These are phyloP conservation scores for Phytopythium sindhum DNA, from an alignment of 352 stramenopile species.

Conservation along the genomic window DNA sequence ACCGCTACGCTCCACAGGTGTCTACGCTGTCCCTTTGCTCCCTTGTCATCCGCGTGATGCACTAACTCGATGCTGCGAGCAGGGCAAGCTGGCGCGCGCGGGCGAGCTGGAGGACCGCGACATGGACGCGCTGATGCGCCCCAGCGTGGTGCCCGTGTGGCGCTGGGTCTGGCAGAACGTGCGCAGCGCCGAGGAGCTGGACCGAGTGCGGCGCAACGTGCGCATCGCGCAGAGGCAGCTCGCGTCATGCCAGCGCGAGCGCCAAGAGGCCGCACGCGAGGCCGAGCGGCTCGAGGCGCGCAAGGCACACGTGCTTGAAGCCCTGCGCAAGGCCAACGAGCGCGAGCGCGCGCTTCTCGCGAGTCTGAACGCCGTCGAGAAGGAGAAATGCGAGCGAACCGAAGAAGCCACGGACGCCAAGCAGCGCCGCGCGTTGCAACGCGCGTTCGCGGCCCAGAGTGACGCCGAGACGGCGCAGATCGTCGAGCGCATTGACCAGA, in stretches of 20 bases:
- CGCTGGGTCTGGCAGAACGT: slow-evolving; percentile 37
- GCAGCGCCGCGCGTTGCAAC: slow-evolving; percentile 31
- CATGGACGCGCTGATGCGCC: slow-evolving; percentile 38
- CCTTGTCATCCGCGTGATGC: background rate
- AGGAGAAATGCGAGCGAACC: slow-evolving; percentile 12
- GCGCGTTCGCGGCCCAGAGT: slow-evolving; percentile 22
- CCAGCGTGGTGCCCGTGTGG: slow-evolving; percentile 29
- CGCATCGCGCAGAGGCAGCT: slow-evolving; percentile 22
- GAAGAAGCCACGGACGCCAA: slow-evolving; percentile 10
- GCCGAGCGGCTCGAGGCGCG: slow-evolving; percentile 16
- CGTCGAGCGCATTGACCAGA: background rate
- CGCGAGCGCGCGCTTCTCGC: slow-evolving; percentile 21
- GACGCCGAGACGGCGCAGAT: background rate
- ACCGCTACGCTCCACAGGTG: slow-evolving; percentile 39
- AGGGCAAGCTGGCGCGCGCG: slow-evolving; percentile 31
- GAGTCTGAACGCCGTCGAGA: slow-evolving; percentile 24
- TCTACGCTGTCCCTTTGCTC: background rate
- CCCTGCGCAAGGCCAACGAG: slow-evolving; percentile 18
- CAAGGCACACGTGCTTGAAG: slow-evolving; percentile 19
- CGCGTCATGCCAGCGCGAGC: slow-evolving; percentile 33
- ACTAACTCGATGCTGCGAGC: background rate
- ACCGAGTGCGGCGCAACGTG: slow-evolving; percentile 25
- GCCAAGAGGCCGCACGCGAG: slow-evolving; percentile 21
- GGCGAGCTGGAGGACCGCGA: slow-evolving; percentile 34
- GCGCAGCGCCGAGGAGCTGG: slow-evolving; percentile 33